Evolutionary conservation across 2,329 filamentous ascomycete species (phyloP), one percentile per base, ranked within the genome.

Genomic region (Mycocentrospora acerina): DNA sequence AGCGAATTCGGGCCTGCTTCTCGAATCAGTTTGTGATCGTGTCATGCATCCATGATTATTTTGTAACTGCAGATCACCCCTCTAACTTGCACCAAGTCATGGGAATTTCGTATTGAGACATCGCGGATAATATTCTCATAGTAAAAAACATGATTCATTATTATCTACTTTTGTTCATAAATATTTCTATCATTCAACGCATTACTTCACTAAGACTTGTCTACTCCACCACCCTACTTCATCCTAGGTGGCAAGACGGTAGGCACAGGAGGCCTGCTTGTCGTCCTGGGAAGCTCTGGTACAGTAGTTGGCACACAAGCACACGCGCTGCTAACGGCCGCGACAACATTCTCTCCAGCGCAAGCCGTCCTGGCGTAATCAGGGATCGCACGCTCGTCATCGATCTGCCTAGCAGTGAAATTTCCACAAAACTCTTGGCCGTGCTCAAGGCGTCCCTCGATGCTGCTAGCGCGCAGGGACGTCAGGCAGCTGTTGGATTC

Each of bases 301-400:
- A 59, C 55, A 8, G 32, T 40, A 1, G 55, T 59, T 17, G 56
- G 54, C 32, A 58, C 40, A 37, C 51, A 58, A 8, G 44, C 48
- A 40, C 53, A 59, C 13, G 56, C 54, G 28, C 53, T 57, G 29
- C 56, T 59, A 22, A 58, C 54, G 24, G 40, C 41, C 3, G 54
- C 54, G 29, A 57, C 46, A 7, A 44, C 41, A 15, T 46, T 40
- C 16, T 45, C 38, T 1, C 29, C 48, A 10, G 38, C 44, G 35
- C 53, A 59, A 1, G 45, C 53, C 11, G 24, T 29, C 15, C 48
- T 33, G 2, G 52, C 54, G 25, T 48, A 57, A 17, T 53, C 51
- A 0, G 55, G 51, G 9, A 59, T 36, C 5, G 27, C 29, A 10
- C 35, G 22, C 17, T 46, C 42, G 16, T 48, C 47, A 17, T 53